These are phyloP conservation scores for Cutaneotrichosporon cutaneum DNA, from an alignment of 1,284 basidiomycete species.

Conservation along the genomic window DNA sequence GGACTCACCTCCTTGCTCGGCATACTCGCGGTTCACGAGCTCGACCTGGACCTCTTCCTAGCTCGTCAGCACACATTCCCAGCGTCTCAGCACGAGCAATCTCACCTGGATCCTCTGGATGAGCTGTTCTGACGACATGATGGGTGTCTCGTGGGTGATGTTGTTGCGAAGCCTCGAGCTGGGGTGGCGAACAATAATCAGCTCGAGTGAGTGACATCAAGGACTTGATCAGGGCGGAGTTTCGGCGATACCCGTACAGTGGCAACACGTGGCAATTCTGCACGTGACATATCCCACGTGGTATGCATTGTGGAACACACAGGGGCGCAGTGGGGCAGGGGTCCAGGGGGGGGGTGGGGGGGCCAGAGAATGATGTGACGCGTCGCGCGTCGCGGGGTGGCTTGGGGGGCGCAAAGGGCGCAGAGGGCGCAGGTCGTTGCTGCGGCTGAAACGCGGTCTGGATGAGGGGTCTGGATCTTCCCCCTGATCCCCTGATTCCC, in stretches of 20 bases:
- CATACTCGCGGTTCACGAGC: constrained; percentile 49
- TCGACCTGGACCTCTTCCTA: constrained; percentile 45
- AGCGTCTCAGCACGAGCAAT: no score
- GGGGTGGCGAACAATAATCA: neutral
- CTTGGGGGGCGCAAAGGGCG: neutral
- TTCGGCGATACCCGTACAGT: neutral
- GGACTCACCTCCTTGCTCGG: constrained; percentile 41
- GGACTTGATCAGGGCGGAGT: neutral
- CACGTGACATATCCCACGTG: neutral
- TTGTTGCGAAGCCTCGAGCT: neutral
- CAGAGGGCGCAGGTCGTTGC: neutral
- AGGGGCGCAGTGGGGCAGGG: no score
- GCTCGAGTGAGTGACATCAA: neutral
- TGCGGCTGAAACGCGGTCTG: neutral
- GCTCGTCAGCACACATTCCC: constrained; percentile 1
- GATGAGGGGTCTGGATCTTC: no score
- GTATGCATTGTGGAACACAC: neutral
- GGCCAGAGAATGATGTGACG: no score
- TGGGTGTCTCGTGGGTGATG: neutral
- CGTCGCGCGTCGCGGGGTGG: no score
- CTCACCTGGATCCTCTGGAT: constrained; percentile 5
- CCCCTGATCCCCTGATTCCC: neutral
- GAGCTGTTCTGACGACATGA: constrained; percentile 1
- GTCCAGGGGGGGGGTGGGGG: no score
- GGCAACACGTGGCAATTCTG: neutral